Percentiles rank a stretch among this genome's conserved stretches.
Evolutionary conservation across 106 monocot genomes (phyloP).

Genomic region (Dendrobium huoshanense): DNA sequence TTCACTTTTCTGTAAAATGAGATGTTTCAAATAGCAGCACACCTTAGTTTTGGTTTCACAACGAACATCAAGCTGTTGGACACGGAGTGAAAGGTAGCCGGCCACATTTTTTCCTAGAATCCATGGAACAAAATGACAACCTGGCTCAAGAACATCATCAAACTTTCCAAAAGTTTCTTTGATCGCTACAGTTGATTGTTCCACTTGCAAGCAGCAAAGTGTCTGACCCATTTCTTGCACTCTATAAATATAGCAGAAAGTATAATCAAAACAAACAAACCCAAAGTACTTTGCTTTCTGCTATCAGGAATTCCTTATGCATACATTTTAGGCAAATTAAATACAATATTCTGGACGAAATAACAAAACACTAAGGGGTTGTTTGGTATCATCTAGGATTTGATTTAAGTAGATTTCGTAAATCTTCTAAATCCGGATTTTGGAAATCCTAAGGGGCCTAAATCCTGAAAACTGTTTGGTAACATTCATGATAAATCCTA

Average conservation of each 20-base stretch:
- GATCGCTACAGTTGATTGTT: conserved; percentile 62
- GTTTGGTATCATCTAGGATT: too few species aligned
- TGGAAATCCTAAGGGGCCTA: too few species aligned
- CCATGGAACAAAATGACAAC: conserved; percentile 73
- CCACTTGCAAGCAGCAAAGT: conserved; percentile 59
- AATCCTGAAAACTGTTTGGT: too few species aligned
- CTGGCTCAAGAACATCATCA: conserved; percentile 63
- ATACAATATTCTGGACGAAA: too few species aligned
- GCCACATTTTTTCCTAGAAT: conserved; percentile 51
- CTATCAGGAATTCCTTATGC: too few species aligned
- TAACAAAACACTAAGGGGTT: too few species aligned
- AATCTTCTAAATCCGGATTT: too few species aligned
- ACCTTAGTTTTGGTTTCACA: conserved; percentile 95
- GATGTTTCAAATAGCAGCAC: background rate
- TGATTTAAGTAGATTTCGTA: too few species aligned
- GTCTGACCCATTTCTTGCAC: conserved; percentile 48
- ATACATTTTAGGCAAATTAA: too few species aligned
- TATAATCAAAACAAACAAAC: background rate
- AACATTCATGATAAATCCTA: too few species aligned
- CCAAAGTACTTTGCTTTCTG: too few species aligned
- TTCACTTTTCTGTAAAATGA: too few species aligned
- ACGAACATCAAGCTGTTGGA: conserved; percentile 79
- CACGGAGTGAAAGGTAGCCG: conserved; percentile 55
- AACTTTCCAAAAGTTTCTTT: conserved; percentile 62
- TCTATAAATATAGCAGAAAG: background rate